These are phyloP conservation scores for Dipteronia dyeriana DNA, from an alignment of 345 rosid genomes.

Conservation along the genomic window DNA sequence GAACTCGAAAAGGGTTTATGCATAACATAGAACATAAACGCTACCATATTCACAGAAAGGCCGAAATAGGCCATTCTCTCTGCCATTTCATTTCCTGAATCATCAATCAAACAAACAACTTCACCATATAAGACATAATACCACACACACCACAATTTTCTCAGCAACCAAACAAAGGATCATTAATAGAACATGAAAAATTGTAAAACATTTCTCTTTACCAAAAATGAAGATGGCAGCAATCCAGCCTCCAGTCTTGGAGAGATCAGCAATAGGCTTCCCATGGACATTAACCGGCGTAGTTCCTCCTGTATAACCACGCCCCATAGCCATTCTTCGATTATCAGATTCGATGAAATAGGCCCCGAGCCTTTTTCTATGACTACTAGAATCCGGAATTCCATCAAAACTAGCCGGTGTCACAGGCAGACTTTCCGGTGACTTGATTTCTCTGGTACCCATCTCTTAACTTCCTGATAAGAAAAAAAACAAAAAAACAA, in stretches of 20 bases:
- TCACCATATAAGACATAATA: background rate
- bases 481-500: background rate
- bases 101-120: background rate
- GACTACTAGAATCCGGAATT: slow-evolving; percentile 32
- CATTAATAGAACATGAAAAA: background rate
- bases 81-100: slow-evolving; percentile 91
- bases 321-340: slow-evolving; percentile 73
- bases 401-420: slow-evolving; percentile 39
- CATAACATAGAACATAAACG: slow-evolving; percentile 89
- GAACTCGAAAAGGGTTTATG: slow-evolving; percentile 79
- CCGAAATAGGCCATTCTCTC: slow-evolving; percentile 97
- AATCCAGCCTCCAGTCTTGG: slow-evolving; percentile 89
- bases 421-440: slow-evolving; percentile 40
- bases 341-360: slow-evolving; percentile 82
- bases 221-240: slow-evolving; percentile 93
- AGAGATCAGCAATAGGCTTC: slow-evolving; percentile 77
- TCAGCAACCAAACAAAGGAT: background rate
- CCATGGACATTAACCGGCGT: slow-evolving; percentile 81
- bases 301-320: slow-evolving; percentile 83
- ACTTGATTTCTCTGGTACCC: slow-evolving; percentile 64
- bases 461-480: slow-evolving; percentile 31
- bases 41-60: slow-evolving; percentile 92
- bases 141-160: background rate
- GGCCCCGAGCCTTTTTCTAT: slow-evolving; percentile 63
- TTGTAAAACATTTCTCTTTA: slow-evolving; percentile 23